Evolutionary conservation across 2,329 filamentous ascomycete species (phyloP).

Genomic region (Stagonosporopsis rhizophila): DNA sequence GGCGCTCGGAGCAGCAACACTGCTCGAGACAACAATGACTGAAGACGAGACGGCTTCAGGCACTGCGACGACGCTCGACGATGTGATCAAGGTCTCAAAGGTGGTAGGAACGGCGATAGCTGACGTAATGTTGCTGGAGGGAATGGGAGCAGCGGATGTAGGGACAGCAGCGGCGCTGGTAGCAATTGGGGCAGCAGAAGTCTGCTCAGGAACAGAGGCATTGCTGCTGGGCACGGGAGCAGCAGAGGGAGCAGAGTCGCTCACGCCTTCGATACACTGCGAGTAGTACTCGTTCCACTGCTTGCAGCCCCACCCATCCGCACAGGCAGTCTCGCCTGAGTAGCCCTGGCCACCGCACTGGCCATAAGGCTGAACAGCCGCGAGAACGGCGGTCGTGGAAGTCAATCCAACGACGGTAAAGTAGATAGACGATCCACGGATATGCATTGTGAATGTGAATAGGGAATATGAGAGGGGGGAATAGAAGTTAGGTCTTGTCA

Average conservation of each 20-base stretch:
- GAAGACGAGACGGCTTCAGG: slow-evolving; percentile 8
- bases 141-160: slow-evolving; percentile 10
- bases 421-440: slow-evolving; percentile 33
- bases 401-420: slow-evolving; percentile 37
- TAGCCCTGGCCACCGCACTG: slow-evolving; percentile 56
- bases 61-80: slow-evolving; percentile 4
- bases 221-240: slow-evolving; percentile 19
- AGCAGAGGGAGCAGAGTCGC: slow-evolving; percentile 12
- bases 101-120: slow-evolving; percentile 13
- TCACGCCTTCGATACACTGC: slow-evolving; percentile 48
- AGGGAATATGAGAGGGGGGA: background rate
- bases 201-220: slow-evolving; percentile 3
- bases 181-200: slow-evolving; percentile 5
- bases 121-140: slow-evolving; percentile 17
- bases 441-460: slow-evolving; percentile 28
- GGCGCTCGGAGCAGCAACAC: slow-evolving; percentile 16
- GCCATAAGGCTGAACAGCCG: slow-evolving; percentile 45
- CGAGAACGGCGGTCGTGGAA: slow-evolving; percentile 38
- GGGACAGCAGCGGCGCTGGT: background rate
- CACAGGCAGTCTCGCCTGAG: slow-evolving; percentile 51
- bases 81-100: slow-evolving; percentile 4
- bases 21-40: slow-evolving; percentile 11
- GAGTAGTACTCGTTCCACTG: slow-evolving; percentile 55
- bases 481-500: slow-evolving; percentile 28
- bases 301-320: slow-evolving; percentile 50